These are phyloP conservation scores for Ogataea methylovora DNA, from an alignment of 805 yeast genomes.

Conservation along the genomic window DNA sequence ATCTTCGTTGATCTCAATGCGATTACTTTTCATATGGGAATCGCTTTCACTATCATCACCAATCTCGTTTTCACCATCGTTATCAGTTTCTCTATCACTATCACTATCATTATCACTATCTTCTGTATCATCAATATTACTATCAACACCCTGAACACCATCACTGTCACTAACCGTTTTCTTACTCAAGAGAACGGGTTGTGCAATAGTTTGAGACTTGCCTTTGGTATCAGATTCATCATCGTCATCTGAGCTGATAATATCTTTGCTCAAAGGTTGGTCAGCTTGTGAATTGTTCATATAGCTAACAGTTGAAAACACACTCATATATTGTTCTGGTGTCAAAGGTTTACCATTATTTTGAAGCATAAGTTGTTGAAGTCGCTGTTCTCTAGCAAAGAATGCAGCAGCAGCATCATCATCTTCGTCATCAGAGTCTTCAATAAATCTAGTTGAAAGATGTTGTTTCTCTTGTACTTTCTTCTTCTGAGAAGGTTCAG, in stretches of 20 bases:
- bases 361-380: constrained; percentile 28
- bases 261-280: too few relatives aligned
- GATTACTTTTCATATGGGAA: too few relatives aligned
- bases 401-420: constrained; percentile 45
- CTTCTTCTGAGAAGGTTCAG: constrained; percentile 4
- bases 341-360: constrained; percentile 19
- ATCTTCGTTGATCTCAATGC: too few relatives aligned
- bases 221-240: constrained; percentile 5
- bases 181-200: background rate
- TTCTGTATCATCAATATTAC: constrained; percentile 1
- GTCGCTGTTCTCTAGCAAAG: constrained; percentile 46
- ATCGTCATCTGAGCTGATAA: background rate
- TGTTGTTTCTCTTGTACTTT: constrained; percentile 8
- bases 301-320: too few relatives aligned
- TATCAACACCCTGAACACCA: constrained; percentile 2
- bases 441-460: constrained; percentile 47
- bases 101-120: constrained; percentile 2
- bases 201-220: background rate
- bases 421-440: constrained; percentile 57
- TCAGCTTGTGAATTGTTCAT: background rate
- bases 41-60: constrained; percentile 1
- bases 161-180: too few relatives aligned
- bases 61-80: background rate
- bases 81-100: too few relatives aligned
- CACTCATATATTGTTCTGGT: constrained; percentile 16